A percentile compares a stretch with the other conserved stretches of the same genome.
Conservation (phyloP, 495 filamentous ascomycete species). For the Neurospora pannonica region DNA sequence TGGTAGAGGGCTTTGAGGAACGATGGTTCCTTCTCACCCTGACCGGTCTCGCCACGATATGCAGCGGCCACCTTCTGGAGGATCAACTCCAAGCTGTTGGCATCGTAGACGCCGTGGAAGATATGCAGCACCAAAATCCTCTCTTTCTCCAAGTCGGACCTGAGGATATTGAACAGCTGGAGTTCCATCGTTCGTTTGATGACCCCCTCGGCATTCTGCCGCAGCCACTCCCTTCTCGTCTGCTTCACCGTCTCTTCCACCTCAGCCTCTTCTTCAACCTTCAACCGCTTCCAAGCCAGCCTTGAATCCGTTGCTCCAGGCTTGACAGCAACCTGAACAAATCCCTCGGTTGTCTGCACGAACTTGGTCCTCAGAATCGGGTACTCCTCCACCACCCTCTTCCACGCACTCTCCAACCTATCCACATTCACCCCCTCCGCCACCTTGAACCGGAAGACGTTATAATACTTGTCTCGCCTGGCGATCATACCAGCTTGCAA, state of each 20-base stretch:
- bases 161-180: constrained; percentile 32
- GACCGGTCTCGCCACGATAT: constrained; percentile 19
- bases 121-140: constrained; percentile 50
- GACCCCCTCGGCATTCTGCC: neutral
- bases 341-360: constrained; percentile 55
- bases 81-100: constrained; percentile 61
- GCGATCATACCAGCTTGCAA: constrained; percentile 75
- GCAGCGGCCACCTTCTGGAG: constrained; percentile 45
- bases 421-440: constrained; percentile 25
- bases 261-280: constrained; percentile 10
- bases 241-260: constrained; percentile 5
- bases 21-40: constrained; percentile 17
- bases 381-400: constrained; percentile 30
- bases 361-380: constrained; percentile 61
- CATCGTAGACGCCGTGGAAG: constrained; percentile 87
- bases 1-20: constrained; percentile 45
- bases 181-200: constrained; percentile 15
- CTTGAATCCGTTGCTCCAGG: constrained; percentile 28
- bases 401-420: constrained; percentile 43
- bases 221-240: constrained; percentile 30
- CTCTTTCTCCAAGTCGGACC: constrained; percentile 16
- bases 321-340: constrained; percentile 57
- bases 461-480: constrained; percentile 63
- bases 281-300: neutral
- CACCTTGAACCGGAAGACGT: constrained; percentile 53